A percentile compares a stretch with the other conserved stretches of the same genome.
phyloP scores from a whole-genome alignment of 306 rosid genomes.

The Prunus dulcis region DNA sequence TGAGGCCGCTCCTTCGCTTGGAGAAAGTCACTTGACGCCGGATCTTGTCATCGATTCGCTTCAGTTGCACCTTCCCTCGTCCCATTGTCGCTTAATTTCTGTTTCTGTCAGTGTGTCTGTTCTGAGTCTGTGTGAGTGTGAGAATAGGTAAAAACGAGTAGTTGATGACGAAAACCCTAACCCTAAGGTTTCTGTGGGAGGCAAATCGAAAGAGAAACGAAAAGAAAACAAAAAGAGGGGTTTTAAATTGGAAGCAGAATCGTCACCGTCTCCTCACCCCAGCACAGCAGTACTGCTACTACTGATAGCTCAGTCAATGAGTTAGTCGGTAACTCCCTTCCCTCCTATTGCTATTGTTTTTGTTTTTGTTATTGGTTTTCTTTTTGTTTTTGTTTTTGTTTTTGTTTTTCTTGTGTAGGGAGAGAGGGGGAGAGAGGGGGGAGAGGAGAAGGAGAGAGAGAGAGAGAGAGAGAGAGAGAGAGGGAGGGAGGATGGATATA shows the following conservation, averaged over 20 bases:
- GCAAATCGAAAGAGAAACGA: background rate
- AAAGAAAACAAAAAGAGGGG: background rate
- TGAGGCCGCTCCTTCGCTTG: conserved; percentile 23
- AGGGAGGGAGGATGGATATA: background rate
- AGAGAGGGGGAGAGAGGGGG: too few species aligned
- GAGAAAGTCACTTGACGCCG: conserved; percentile 32
- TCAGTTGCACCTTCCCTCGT: conserved; percentile 31
- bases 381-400: too few species aligned
- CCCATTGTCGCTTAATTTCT: conserved; percentile 9
- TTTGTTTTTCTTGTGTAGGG: too few species aligned
- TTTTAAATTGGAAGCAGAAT: background rate
- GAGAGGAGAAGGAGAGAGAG: too few species aligned
- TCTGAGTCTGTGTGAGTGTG: too few species aligned
- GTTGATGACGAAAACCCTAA: background rate
- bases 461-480: too few species aligned
- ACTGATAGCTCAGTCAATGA: background rate
- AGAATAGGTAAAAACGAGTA: too few species aligned
- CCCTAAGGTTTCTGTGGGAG: background rate
- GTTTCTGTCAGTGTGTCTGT: background rate
- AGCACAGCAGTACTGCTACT: too few species aligned
- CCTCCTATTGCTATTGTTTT: background rate
- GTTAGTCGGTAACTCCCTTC: background rate
- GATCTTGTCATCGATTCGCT: conserved; percentile 36
- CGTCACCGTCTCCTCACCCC: background rate
- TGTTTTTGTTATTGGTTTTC: background rate